phyloP scores from a whole-genome alignment of 2,329 filamentous ascomycete species.

The Grosmannia serpens region DNA sequence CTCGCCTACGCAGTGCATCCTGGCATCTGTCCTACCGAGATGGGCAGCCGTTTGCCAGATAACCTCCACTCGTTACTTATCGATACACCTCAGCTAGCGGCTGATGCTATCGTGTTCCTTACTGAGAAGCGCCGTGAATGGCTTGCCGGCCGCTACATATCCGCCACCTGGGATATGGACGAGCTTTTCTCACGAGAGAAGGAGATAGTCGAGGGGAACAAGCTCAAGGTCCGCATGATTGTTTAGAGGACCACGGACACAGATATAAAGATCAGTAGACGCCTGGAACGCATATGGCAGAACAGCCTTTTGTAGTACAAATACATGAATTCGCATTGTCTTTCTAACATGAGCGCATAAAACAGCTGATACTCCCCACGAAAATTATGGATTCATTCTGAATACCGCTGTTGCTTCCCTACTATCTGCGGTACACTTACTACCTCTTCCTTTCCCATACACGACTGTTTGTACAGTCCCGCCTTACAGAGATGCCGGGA shows the following conservation, averaged over 20 bases:
- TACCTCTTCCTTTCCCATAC: too few relatives aligned
- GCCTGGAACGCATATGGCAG: too few relatives aligned
- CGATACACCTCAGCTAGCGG: conserved; percentile 13
- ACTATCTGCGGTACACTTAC: too few relatives aligned
- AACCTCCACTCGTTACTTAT: conserved; percentile 7
- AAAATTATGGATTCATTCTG: too few relatives aligned
- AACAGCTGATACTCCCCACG: too few relatives aligned
- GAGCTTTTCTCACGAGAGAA: conserved; percentile 12
- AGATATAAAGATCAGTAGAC: too few relatives aligned
- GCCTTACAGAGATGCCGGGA: background rate
- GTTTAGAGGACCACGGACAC: conserved; percentile 1
- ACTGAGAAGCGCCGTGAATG: conserved; percentile 4
- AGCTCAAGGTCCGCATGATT: conserved; percentile 13
- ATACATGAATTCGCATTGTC: too few relatives aligned
- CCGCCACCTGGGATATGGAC: conserved; percentile 14
- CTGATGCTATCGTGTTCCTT: background rate
- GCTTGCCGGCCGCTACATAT: conserved; percentile 14
- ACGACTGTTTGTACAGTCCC: too few relatives aligned
- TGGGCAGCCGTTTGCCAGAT: conserved; percentile 24
- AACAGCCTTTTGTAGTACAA: too few relatives aligned
- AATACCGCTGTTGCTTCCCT: too few relatives aligned
- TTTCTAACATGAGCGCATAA: too few relatives aligned
- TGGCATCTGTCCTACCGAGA: conserved; percentile 31
- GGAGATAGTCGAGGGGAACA: conserved; percentile 10
- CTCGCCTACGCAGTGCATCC: conserved; percentile 32